Conservation (phyloP, 2,329 filamentous ascomycete species). For the Paraconiothyrium brasiliense region DNA sequence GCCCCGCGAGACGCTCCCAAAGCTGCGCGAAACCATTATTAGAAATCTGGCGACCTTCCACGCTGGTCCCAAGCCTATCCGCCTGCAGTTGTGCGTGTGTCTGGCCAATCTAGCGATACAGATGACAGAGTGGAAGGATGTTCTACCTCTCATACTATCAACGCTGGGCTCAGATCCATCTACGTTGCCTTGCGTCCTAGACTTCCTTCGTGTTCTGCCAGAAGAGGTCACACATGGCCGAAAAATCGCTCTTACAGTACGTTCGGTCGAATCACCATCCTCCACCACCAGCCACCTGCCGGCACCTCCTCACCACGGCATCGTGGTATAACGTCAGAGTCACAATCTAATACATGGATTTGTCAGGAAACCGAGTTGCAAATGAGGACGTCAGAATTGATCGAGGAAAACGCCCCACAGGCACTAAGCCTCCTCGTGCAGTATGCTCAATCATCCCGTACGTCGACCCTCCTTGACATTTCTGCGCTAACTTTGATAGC, state of each 20-base stretch:
- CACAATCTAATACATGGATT: slow-evolving; percentile 53
- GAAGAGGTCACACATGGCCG: slow-evolving; percentile 99
- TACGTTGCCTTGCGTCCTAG: slow-evolving; percentile 86
- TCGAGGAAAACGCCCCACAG: slow-evolving; percentile 88
- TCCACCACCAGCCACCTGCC: slow-evolving; percentile 48
- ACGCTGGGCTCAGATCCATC: slow-evolving; percentile 79
- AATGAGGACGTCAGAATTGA: slow-evolving; percentile 83
- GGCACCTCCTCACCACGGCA: slow-evolving; percentile 49
- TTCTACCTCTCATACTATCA: slow-evolving; percentile 81
- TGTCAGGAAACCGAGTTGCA: slow-evolving; percentile 91
- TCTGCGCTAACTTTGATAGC: slow-evolving; percentile 49
- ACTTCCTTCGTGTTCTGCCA: slow-evolving; percentile 95
- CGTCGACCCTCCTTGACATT: slow-evolving; percentile 41
- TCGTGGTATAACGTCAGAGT: slow-evolving; percentile 48
- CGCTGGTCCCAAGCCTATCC: slow-evolving; percentile 76
- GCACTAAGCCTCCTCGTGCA: slow-evolving; percentile 88
- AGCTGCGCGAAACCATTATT: slow-evolving; percentile 85
- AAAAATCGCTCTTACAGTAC: slow-evolving; percentile 98
- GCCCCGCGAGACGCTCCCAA: slow-evolving; percentile 75
- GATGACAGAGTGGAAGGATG: slow-evolving; percentile 95
- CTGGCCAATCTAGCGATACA: slow-evolving; percentile 94
- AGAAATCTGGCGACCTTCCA: slow-evolving; percentile 82
- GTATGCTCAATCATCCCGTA: slow-evolving; percentile 92
- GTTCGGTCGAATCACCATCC: slow-evolving; percentile 67
- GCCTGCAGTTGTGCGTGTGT: slow-evolving; percentile 94